Evolutionary conservation across 2,329 filamentous ascomycete genomes (phyloP).

Genomic region (Apiospora marii): DNA sequence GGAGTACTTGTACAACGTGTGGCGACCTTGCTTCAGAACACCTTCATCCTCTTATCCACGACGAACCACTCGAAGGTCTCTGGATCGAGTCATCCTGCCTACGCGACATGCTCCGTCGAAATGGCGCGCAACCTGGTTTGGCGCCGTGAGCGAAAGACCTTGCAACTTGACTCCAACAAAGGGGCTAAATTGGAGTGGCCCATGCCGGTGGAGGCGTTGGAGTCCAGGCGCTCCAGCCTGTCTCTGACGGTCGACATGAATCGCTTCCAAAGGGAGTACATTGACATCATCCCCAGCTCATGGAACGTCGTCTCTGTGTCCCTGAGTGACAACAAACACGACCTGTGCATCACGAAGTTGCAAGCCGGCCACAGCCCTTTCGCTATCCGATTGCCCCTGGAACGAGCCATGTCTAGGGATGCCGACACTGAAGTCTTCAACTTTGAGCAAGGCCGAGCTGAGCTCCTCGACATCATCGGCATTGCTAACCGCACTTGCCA

Average conservation of each 20-base stretch:
- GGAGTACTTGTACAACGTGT: slow-evolving; percentile 68
- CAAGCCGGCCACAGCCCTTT: slow-evolving; percentile 80
- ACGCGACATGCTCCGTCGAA: slow-evolving; percentile 72
- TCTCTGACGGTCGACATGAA: slow-evolving; percentile 60
- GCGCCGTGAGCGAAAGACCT: slow-evolving; percentile 68
- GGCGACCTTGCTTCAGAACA: slow-evolving; percentile 69
- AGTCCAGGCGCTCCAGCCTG: slow-evolving; percentile 52
- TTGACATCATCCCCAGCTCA: slow-evolving; percentile 81
- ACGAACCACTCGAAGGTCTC: slow-evolving; percentile 58
- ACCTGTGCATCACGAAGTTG: slow-evolving; percentile 89
- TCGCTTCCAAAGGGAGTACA: slow-evolving; percentile 79
- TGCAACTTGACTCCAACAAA: slow-evolving; percentile 49
- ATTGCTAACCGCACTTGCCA: slow-evolving; percentile 87
- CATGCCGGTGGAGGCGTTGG: slow-evolving; percentile 41
- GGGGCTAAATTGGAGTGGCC: slow-evolving; percentile 45
- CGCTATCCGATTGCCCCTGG: slow-evolving; percentile 84
- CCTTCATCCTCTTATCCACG: slow-evolving; percentile 71
- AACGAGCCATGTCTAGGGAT: slow-evolving; percentile 81
- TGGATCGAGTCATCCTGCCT: slow-evolving; percentile 58
- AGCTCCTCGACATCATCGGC: slow-evolving; percentile 83
- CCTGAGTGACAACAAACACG: slow-evolving; percentile 80
- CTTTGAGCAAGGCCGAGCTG: slow-evolving; percentile 79
- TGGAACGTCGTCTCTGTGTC: slow-evolving; percentile 91
- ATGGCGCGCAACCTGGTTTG: slow-evolving; percentile 74
- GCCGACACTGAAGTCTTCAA: slow-evolving; percentile 81